phyloP scores from a whole-genome alignment of 78 protist genomes.

The Speleostelium caveatum region DNA sequence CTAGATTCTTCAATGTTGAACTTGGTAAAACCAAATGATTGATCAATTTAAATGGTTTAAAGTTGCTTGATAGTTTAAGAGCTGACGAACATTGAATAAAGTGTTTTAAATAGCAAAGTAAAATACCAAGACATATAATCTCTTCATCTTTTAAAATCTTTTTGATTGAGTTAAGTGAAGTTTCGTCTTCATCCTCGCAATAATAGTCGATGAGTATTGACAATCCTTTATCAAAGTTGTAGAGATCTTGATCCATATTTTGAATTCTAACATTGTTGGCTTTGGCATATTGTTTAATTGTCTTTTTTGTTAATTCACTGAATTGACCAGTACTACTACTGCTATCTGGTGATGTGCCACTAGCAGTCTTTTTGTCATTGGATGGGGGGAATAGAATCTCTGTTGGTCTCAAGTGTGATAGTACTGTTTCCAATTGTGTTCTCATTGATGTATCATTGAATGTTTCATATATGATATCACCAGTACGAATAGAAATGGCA shows the following conservation, averaged over 20 bases:
- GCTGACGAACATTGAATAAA: slow-evolving; percentile 31
- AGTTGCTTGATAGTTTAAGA: slow-evolving; percentile 22
- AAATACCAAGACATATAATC: slow-evolving; percentile 11
- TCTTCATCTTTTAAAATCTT: background rate
- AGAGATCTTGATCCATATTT: slow-evolving; percentile 4
- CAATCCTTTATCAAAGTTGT: slow-evolving; percentile 30
- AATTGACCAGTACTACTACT: background rate
- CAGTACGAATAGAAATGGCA: slow-evolving; percentile 83
- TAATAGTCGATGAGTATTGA: slow-evolving; percentile 5
- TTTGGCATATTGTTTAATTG: slow-evolving; percentile 27
- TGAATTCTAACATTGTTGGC: slow-evolving; percentile 55
- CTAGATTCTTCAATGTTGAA: slow-evolving; percentile 69
- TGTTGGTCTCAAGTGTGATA: slow-evolving; percentile 64
- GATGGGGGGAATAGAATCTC: slow-evolving; percentile 66
- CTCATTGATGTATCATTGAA: slow-evolving; percentile 68
- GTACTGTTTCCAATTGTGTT: slow-evolving; percentile 70
- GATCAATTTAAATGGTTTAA: slow-evolving; percentile 23
- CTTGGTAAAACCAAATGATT: slow-evolving; percentile 62
- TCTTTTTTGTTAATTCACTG: background rate
- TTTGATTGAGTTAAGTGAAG: background rate
- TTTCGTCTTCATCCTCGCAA: background rate
- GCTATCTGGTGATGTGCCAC: background rate
- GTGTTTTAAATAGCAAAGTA: slow-evolving; percentile 21
- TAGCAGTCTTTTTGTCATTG: background rate
- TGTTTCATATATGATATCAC: slow-evolving; percentile 84